phyloP scores from a whole-genome alignment of 129 eudicot genomes.

The Centrapalus pauciflorus region DNA sequence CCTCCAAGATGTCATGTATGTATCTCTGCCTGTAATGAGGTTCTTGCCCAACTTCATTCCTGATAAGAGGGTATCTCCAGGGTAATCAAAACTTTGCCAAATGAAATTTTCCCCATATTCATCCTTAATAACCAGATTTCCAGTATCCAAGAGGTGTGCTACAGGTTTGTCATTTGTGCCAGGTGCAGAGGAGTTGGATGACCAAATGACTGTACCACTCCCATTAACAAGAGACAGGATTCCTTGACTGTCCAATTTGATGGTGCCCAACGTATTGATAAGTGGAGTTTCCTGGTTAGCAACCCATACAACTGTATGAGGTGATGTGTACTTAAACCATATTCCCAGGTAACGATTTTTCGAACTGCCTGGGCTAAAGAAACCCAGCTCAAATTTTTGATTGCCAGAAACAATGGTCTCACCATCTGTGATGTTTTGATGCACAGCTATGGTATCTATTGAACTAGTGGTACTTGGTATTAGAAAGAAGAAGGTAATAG shows the following conservation, averaged over 20 bases:
- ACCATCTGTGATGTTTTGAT: conserved; percentile 8
- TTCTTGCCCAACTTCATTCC: conserved; percentile 16
- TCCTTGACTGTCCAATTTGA: neutral
- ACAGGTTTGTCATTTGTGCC: neutral
- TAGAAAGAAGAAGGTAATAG: conserved; percentile 12
- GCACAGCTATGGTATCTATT: conserved; percentile 8
- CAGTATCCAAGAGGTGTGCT: conserved; percentile 9
- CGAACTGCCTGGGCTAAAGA: conserved; percentile 19
- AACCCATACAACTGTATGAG: neutral
- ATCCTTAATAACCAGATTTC: conserved; percentile 2
- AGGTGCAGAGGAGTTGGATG: conserved; percentile 7
- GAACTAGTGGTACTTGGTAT: neutral
- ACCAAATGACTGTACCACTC: conserved; percentile 4
- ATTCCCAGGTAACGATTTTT: conserved; percentile 13
- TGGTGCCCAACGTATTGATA: neutral
- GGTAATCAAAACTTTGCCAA: conserved; percentile 21
- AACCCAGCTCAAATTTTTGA: conserved; percentile 6
- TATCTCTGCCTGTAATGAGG: conserved; percentile 8
- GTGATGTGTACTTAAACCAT: neutral
- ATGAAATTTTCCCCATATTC: neutral
- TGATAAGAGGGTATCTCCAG: conserved; percentile 6
- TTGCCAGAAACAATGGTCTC: conserved; percentile 5
- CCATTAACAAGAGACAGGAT: conserved; percentile 1
- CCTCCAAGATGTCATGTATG: conserved; percentile 14
- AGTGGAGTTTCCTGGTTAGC: conserved; percentile 12